Percentiles rank a stretch among this genome's conserved stretches.
Conservation (phyloP, 139 green algal species). For the Tetraselmis chui region DNA sequence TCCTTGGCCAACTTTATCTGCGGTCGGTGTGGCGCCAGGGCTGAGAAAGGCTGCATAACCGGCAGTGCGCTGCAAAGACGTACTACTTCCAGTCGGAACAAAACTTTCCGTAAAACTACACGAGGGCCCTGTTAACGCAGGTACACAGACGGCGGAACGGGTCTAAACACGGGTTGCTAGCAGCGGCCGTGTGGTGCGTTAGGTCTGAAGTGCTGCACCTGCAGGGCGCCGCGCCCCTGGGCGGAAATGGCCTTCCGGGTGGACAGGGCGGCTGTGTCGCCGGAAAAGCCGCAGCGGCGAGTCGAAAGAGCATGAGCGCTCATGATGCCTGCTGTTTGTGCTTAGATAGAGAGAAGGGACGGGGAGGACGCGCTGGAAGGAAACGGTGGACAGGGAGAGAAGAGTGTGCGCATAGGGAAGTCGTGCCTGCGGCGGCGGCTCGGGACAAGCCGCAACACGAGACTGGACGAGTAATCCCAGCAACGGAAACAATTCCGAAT, state of each 20-base stretch:
- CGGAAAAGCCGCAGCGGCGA: neutral
- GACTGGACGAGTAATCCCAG: no score
- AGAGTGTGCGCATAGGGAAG: no score
- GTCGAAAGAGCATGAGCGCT: neutral
- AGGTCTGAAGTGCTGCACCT: neutral
- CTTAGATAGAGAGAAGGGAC: no score
- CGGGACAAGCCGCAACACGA: no score
- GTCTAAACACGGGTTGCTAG: neutral
- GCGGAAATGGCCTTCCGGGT: neutral
- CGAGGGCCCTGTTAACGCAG: neutral
- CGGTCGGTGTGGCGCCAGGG: no score
- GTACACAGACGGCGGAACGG: neutral
- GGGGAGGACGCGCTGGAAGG: no score
- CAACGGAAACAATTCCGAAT: no score
- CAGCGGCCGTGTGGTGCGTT: neutral
- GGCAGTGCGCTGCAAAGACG: neutral
- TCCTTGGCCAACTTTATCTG: no score
- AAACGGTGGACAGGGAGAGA: no score
- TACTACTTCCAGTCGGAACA: no score
- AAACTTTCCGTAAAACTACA: no score
- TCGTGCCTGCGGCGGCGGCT: no score
- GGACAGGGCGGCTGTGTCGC: neutral
- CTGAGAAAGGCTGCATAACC: neutral
- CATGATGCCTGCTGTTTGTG: neutral
- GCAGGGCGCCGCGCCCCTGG: neutral